Base-by-base conservation (phyloP, 2,329 filamentous ascomycete genomes). In the Bretziella fagacearum region DNA sequence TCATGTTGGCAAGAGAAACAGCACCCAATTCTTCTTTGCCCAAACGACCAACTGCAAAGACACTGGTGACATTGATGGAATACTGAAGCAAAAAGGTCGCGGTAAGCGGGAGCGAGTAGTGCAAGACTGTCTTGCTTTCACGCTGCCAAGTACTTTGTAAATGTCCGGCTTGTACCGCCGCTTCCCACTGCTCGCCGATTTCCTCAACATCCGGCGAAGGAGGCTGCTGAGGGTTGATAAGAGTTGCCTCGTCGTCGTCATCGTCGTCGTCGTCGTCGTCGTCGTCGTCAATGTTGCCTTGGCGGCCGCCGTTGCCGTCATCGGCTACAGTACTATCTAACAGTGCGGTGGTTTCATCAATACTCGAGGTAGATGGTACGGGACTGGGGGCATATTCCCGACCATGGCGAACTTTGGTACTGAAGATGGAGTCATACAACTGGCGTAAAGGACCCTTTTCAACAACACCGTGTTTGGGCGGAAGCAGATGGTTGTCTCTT, bases 71-170 rank as follows among this genome's bases (percentile, higher is more conserved):
- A n/a, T 81, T 87, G 57, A 91, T 72, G 26, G 82, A 87, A 59
- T 89, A 89, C 59, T 91, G 84, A 26, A 91, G 67, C 44, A 86
- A 53, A 56, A 87, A 89, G 0, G 83, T 87, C 22, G 79, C 57
- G 51, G 85, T 74, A 44, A 89, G 64, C 1, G 82, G 82, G 25
- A 70, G 66, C 2, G 81, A 79, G 58, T 87, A 87, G 52, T 71
- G 69, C 25, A 71, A 65, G 33, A 96, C 70, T 1, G 86, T 86
- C 64, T 87, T 86, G 35, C 81, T 70, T 66, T 96, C 89, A 52
- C 87, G 77, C 61, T 82, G 79, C 86, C 87, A 96, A 4, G 85
- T 93, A 3, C 87, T 95, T 46, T 80, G 79, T 53, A 96, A 87
- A 57, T 77, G 73, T 8, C 86, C 85, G 0, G 81, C 74, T 1